Evolutionary conservation across 202 grass and related monocot genomes (phyloP), one percentile per base, ranked within the genome.

Genomic region (Musa balbisiana): DNA sequence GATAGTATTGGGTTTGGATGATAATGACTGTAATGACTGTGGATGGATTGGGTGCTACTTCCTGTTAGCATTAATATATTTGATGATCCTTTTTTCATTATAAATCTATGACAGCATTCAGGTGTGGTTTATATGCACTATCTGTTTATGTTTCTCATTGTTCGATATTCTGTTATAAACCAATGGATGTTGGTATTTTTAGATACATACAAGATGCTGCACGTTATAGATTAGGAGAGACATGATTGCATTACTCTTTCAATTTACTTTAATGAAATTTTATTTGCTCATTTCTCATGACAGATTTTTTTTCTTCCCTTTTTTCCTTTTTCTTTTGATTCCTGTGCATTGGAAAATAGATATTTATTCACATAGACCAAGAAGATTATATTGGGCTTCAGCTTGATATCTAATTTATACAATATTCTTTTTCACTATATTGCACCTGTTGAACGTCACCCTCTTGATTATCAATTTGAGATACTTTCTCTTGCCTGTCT

Each of bases 401-500:
- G 51, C 72, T 74, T 74, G 52, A 25, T 17, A 74, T 55, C 72
- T 58, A 27, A 74, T 74, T 56, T 74, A 25, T 24, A 10, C 72
- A 29, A 43, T 73, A 53, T 27, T 54, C 53, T 24, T 69, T 43
- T 52, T 64, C 58, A 52, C 65, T 76, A 21, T 63, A 49, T 76
- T 76, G 74, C 74, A 62, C 43, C 74, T 64, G 11, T 14, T 74
- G 55, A 51, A 33, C 13, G 49, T 76, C 74, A 76, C 27, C 58
- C 33, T 62, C 58, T 76, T 76, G 58, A 49, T 51, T 49, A 76
- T 63, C 74, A 64, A 58, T 73, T 74, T 54, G 19, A 62, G 43
- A 65, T 65, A 65, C 62, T 77, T 77, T 66, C 62, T 64, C 59
- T 64, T 77, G 75, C 21, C 20, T 77, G 62, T 77, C 75, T 66